Percentiles rank a stretch among this genome's conserved stretches.
phyloP scores from a whole-genome alignment of 129 eudicot genomes.

The Daucus carota region DNA sequence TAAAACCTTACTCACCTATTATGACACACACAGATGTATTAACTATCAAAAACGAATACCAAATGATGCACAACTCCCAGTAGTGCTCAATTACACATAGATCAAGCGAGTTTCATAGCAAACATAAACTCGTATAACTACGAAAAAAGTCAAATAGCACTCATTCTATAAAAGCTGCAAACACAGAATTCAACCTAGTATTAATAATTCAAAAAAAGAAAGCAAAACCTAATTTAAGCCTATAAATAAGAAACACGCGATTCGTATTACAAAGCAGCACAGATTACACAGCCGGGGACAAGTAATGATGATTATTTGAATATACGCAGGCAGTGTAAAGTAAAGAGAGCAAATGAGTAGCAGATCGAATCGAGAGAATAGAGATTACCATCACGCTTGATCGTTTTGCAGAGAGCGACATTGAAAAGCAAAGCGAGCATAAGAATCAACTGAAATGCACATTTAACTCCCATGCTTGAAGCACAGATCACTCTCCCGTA shows the following conservation, averaged over 20 bases:
- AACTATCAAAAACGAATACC: not conserved
- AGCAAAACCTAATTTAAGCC: too few species aligned
- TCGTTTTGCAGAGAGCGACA: slow-evolving; percentile 59
- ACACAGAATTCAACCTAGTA: too few species aligned
- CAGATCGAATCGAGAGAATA: not conserved
- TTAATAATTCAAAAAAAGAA: too few species aligned
- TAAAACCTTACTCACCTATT: not conserved
- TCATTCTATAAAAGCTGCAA: too few species aligned
- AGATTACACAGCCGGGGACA: too few species aligned
- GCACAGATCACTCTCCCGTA: slow-evolving; percentile 4
- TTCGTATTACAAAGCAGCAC: not conserved
- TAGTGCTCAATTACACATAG: too few species aligned
- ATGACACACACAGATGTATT: not conserved
- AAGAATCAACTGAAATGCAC: slow-evolving; percentile 16
- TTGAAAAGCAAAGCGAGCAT: slow-evolving; percentile 23
- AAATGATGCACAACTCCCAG: too few species aligned
- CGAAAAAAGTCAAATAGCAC: too few species aligned
- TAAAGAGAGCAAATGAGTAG: too few species aligned
- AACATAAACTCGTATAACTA: too few species aligned
- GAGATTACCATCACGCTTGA: slow-evolving; percentile 81
- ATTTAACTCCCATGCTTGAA: slow-evolving; percentile 19
- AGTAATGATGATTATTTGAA: too few species aligned
- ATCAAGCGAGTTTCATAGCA: too few species aligned
- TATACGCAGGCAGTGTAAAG: not conserved
- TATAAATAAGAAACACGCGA: not conserved